Evolutionary conservation across 305 asterid species (phyloP).

Genomic region (Solanum hybrid): DNA sequence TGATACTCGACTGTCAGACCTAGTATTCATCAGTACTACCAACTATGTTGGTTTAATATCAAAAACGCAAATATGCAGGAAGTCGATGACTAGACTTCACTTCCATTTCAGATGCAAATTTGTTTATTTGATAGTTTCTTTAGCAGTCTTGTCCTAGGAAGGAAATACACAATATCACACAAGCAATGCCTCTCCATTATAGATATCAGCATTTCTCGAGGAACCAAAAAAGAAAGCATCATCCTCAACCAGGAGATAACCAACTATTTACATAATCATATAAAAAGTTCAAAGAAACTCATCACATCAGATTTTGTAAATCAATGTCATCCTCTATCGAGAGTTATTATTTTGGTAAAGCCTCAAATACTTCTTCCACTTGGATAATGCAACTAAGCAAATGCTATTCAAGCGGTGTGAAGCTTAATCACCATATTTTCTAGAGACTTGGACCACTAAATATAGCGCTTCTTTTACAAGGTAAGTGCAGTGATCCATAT

Average conservation of each 20-base stretch:
- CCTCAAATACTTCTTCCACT: not conserved
- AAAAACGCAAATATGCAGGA: not conserved
- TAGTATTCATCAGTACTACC: not conserved
- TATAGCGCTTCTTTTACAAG: not conserved
- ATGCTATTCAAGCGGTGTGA: not conserved
- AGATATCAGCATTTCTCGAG: not conserved
- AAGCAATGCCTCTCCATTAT: not conserved
- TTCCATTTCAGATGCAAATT: not conserved
- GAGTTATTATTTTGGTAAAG: not conserved
- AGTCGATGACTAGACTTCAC: not conserved
- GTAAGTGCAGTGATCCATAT: not conserved
- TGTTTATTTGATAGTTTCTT: not conserved
- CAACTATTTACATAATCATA: not conserved
- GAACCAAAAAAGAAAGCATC: not conserved
- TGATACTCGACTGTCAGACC: not conserved
- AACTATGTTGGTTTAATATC: not conserved
- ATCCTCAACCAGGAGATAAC: not conserved
- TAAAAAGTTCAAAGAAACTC: not conserved
- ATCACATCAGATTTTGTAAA: not conserved
- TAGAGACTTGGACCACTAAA: not conserved
- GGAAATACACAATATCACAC: not conserved
- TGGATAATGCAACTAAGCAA: not conserved
- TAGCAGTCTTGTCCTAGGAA: not conserved
- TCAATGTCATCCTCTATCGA: not conserved
- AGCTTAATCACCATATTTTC: not conserved